phyloP scores from a whole-genome alignment of 1,139 yeast species.

The Debaryomyces coudertii region DNA sequence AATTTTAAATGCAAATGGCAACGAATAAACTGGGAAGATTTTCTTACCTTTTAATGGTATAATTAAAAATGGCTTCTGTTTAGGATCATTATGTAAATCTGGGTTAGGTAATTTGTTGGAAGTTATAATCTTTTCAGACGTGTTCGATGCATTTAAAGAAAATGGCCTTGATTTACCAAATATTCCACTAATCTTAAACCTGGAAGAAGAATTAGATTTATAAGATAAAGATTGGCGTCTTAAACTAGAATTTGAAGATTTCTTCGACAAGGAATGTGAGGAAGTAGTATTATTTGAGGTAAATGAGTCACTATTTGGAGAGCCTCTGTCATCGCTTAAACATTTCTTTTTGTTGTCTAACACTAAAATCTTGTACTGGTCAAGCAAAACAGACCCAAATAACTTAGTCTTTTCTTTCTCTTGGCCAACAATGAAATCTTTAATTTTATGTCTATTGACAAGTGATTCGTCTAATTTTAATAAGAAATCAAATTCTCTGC shows the following conservation, averaged over 20 bases:
- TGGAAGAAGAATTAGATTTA: slow-evolving; percentile 40
- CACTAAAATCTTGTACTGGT: slow-evolving; percentile 39
- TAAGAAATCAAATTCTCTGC: slow-evolving; percentile 50
- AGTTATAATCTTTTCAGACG: slow-evolving; percentile 54
- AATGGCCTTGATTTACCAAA: slow-evolving; percentile 45
- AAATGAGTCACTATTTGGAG: not conserved
- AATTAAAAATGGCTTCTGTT: slow-evolving; percentile 59
- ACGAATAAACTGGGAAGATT: slow-evolving; percentile 57
- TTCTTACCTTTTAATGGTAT: slow-evolving; percentile 57
- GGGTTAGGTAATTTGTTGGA: slow-evolving; percentile 65
- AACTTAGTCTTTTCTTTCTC: slow-evolving; percentile 34
- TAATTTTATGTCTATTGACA: slow-evolving; percentile 29
- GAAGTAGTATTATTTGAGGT: not conserved
- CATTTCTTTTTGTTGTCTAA: slow-evolving; percentile 41
- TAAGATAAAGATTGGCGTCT: slow-evolving; percentile 48
- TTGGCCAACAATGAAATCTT: slow-evolving; percentile 28
- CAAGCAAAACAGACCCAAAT: slow-evolving; percentile 36
- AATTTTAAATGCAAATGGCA: slow-evolving; percentile 63
- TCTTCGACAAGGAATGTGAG: slow-evolving; percentile 29
- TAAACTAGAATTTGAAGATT: slow-evolving; percentile 35
- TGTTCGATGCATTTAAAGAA: slow-evolving; percentile 25
- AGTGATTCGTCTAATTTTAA: slow-evolving; percentile 45
- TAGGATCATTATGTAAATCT: slow-evolving; percentile 39
- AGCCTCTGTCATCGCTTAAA: slow-evolving; percentile 17
- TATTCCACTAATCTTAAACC: slow-evolving; percentile 50